Conservation (phyloP, 441 rosid genomes). For the Euphorbia celastroides region DNA sequence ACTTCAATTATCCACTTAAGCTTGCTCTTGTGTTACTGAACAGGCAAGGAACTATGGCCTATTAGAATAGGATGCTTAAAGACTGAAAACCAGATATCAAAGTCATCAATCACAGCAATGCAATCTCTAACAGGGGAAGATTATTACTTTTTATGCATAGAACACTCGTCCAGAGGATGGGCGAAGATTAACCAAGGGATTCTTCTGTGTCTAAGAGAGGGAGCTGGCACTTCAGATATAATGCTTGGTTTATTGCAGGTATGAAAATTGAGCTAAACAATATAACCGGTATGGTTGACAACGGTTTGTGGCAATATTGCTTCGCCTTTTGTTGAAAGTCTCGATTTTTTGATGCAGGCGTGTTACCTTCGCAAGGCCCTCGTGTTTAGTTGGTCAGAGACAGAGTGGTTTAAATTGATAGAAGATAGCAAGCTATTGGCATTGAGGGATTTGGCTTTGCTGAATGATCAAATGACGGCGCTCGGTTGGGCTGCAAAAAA, state of each 20-base stretch:
- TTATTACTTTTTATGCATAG: conserved; percentile 49
- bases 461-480: conserved; percentile 47
- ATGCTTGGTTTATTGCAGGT: conserved; percentile 60
- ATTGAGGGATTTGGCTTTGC: conserved; percentile 19
- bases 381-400: conserved; percentile 20
- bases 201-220: conserved; percentile 54
- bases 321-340: neutral
- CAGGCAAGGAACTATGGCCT: conserved; percentile 53
- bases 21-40: conserved; percentile 13
- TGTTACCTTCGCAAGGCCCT: conserved; percentile 47
- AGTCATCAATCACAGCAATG: conserved; percentile 42
- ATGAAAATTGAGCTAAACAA: conserved; percentile 7
- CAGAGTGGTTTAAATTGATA: conserved; percentile 43
- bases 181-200: conserved; percentile 34
- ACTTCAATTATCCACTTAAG: neutral
- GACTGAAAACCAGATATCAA: conserved; percentile 32
- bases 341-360: conserved; percentile 31
- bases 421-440: conserved; percentile 42
- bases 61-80: conserved; percentile 55
- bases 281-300: neutral
- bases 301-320: neutral
- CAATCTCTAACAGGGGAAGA: conserved; percentile 37
- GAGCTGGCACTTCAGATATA: conserved; percentile 42
- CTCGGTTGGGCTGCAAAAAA: conserved; percentile 68
- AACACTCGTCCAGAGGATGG: conserved; percentile 28